These are phyloP conservation scores for Aspergillus calidoustus DNA, from an alignment of 2,329 filamentous ascomycete genomes.

Conservation along the genomic window DNA sequence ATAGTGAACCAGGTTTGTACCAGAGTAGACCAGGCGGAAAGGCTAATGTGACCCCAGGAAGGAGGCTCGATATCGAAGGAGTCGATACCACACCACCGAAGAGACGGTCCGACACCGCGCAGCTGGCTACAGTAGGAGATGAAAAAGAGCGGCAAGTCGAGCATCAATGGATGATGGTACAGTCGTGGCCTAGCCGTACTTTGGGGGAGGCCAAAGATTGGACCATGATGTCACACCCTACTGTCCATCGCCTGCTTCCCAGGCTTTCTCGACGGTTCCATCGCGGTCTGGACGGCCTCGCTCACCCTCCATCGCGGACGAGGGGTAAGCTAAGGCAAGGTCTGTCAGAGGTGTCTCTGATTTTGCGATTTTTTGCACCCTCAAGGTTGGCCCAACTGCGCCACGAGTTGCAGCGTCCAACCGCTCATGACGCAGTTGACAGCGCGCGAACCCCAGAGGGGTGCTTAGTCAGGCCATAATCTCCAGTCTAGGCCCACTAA, in stretches of 20 bases:
- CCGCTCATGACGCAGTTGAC: not conserved
- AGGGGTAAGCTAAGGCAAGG: not conserved
- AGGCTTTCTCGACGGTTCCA: slow-evolving; percentile 5
- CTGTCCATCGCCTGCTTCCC: not conserved
- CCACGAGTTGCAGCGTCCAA: not conserved
- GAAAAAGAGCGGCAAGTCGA: not conserved
- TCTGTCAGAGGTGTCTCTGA: not conserved
- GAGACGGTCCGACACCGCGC: not conserved
- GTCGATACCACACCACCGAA: not conserved
- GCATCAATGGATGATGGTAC: not conserved
- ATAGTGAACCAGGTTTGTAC: not conserved
- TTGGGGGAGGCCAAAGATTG: not conserved
- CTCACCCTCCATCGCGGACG: slow-evolving; percentile 6
- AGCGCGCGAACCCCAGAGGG: not conserved
- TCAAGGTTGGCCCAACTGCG: not conserved
- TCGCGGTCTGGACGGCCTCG: slow-evolving; percentile 4
- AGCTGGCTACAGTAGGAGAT: not conserved
- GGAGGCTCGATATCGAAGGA: not conserved
- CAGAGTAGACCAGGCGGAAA: slow-evolving; percentile 6
- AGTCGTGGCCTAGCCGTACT: not conserved
- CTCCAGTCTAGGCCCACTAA: not conserved
- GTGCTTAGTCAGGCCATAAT: not conserved
- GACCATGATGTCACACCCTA: slow-evolving; percentile 15
- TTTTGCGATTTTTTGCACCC: not conserved
- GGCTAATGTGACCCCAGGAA: slow-evolving; percentile 4